Conservation (phyloP, 768 basidiomycete species). For the Daedalea quercina region DNA sequence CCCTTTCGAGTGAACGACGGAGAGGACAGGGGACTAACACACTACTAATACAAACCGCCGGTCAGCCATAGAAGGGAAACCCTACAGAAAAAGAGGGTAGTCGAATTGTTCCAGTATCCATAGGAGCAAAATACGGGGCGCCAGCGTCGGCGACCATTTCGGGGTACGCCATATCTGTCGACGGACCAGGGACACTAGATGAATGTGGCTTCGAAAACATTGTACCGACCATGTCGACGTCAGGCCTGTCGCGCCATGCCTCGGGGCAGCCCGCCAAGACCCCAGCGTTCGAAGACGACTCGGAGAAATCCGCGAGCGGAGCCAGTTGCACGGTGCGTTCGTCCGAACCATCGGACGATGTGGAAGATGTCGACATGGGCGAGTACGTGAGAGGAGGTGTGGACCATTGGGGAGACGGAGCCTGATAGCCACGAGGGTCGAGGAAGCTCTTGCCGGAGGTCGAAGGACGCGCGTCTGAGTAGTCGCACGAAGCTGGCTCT, state of each 20-base stretch:
- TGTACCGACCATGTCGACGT: too few relatives aligned
- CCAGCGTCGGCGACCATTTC: not conserved
- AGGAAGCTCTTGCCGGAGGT: not conserved
- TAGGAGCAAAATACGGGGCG: not conserved
- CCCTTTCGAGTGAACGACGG: not conserved
- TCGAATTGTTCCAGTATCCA: not conserved
- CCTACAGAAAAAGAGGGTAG: not conserved
- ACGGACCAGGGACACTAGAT: not conserved
- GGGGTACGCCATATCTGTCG: not conserved
- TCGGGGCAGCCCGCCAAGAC: not conserved
- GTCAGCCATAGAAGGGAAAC: not conserved
- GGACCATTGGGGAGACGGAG: conserved; percentile 16
- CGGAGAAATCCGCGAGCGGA: conserved; percentile 13
- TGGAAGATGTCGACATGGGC: conserved; percentile 21
- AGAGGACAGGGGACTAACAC: conserved; percentile 1
- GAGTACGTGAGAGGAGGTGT: conserved; percentile 22
- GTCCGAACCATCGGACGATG: conserved; percentile 21
- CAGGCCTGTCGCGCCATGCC: not conserved
- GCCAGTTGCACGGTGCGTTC: conserved; percentile 20
- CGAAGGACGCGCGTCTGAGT: not conserved
- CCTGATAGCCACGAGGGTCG: conserved; percentile 6
- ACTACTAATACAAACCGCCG: not conserved
- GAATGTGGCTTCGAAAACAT: not conserved
- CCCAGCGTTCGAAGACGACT: conserved; percentile 2
- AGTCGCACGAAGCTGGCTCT: not conserved